phyloP scores from a whole-genome alignment of 192 early-diverging fungal genomes.

The Thamnidium elegans region DNA sequence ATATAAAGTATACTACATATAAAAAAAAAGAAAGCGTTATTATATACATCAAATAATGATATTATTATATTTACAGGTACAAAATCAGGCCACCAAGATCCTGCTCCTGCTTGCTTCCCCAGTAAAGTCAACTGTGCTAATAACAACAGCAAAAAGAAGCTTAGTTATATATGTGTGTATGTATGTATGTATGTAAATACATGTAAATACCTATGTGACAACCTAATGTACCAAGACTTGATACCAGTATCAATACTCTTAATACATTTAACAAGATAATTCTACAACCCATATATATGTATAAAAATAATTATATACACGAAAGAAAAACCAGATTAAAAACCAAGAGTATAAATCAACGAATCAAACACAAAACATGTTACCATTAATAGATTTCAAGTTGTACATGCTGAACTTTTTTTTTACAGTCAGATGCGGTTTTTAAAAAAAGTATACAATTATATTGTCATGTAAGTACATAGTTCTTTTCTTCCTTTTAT shows the following conservation, averaged over 20 bases:
- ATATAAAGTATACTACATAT: constrained; percentile 12
- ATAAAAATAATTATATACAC: neutral
- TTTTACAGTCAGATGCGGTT: no score
- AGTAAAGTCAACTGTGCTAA: constrained; percentile 8
- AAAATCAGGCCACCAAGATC: constrained; percentile 14
- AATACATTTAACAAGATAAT: neutral
- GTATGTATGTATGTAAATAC: neutral
- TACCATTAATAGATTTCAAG: no score
- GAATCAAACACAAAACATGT: neutral
- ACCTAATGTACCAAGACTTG: constrained; percentile 1
- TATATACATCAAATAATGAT: neutral
- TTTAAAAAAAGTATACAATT: no score
- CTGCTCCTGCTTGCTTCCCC: neutral
- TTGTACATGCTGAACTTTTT: no score
- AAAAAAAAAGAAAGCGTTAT: neutral
- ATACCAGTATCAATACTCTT: neutral
- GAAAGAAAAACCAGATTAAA: no score
- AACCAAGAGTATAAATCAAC: neutral
- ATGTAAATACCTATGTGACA: constrained; percentile 17
- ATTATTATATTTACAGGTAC: constrained; percentile 11
- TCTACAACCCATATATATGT: neutral
- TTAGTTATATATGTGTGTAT: neutral
- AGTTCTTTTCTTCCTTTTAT: no score
- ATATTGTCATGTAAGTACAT: no score
- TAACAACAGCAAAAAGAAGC: neutral